Evolutionary conservation across 441 rosid genomes (phyloP), one percentile per base, ranked within the genome.

Genomic region (Adansonia grandidieri): DNA sequence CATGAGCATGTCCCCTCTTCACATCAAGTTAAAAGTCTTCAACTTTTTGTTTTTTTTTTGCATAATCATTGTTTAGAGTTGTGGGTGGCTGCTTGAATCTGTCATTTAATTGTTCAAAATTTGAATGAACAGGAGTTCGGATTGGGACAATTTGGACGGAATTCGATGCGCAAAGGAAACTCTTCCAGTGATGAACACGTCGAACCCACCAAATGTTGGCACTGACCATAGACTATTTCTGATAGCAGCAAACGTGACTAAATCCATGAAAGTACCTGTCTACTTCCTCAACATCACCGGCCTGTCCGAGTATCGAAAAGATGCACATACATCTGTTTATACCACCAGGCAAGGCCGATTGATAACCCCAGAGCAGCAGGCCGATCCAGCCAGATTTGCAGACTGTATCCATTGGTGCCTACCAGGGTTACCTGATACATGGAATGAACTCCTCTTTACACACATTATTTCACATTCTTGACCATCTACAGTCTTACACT

Each of bases 1-100:
- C 77, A 86, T 78, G 63, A 95, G 97, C 94, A 93, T 79, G 98
- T 89, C 97, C 60, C 98, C 98, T 86, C 90, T 93, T 1, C 98
- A 95, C 53, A 91, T 93, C 88, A 95, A 93, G 98, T 95, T 89
- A 78, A n/a, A 15, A 48, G 7, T 2, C 19, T 22, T 19, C 17
- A 17, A 56, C 22, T 17, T 56, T n/a, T 56, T n/a, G 5, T 15
- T 5, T 54, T 56, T 5, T 1, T 48, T 40, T 7, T 2, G 0
- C 20, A 9, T 19, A 42, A 11, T 28, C 61, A 48, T 66, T 56
- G 19, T 76, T 28, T 50, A 4, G 28, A 50, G 6, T 4, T 9
- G 40, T 32, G 40, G 40, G 40, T 32, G 40, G 40, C 40, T 53
- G 7, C 14, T 7, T 53, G 40, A 15, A 64, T 37, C 56, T 10